Evolutionary conservation across 2,329 filamentous ascomycete species (phyloP), one percentile per base, ranked within the genome.

Genomic region (Neopestalotiopsis sp.): DNA sequence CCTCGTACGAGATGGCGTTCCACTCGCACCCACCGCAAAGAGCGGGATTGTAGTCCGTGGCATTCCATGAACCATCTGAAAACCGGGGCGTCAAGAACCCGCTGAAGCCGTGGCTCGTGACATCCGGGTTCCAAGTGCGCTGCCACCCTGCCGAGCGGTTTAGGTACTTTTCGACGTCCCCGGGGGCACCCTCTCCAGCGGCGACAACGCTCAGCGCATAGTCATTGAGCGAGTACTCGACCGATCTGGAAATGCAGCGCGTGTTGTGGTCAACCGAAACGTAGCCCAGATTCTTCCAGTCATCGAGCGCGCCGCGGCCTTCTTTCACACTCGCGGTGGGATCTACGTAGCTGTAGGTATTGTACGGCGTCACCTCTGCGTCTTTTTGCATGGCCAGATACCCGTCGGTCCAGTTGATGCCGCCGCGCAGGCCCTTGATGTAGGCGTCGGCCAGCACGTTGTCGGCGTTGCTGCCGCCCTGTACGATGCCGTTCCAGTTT

Each of bases 371-470:
- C 53, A 84, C 80, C 72, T 88, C 85, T 6, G 87, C 87, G 68
- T 89, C 82, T 49, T 83, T 85, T 13, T 81, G 74, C 81, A 86
- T 84, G 28, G 84, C 84, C 56, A 75, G 74, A 68, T 84, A 85
- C 10, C 79, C 83, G 59, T 81, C 80, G 14, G 77, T 75, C 86
- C 86, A 88, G 34, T 72, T 66, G 24, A 71, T 61, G 3, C 53
- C 69, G 10, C 69, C 67, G 4, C 70, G 57, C 17, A 69, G 79
- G 1, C 85, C 83, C 72, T 88, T 88, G 13, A 87, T 80, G 65
- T 84, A 88, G 0, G 86, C 86, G 72, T 89, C 87, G 3, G 86
- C 86, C n/a, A 89, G 81, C 3, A 88, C 81, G 61, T 87, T 87
- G 71, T 88, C 86, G 1, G 85, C 85, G 66, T 88, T 88, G 14